Evolutionary conservation across 2,329 filamentous ascomycete species (phyloP).

Genomic region (Coniella vitis): DNA sequence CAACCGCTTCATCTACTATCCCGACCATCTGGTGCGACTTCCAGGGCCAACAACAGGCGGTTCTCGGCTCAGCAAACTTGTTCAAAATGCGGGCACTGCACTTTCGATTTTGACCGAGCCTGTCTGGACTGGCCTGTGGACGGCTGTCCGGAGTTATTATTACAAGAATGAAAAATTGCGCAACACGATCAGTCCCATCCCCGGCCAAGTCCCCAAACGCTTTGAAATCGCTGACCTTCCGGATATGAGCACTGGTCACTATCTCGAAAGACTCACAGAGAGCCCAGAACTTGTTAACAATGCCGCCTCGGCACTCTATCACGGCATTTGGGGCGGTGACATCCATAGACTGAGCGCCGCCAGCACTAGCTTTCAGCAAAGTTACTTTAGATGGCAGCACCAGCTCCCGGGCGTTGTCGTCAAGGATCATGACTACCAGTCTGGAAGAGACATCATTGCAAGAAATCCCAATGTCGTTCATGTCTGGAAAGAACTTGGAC

Average conservation of each 20-base stretch:
- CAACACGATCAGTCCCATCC: too few relatives aligned
- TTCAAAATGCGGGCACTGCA: neutral
- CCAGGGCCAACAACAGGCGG: slow-evolving; percentile 27
- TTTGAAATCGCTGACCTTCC: slow-evolving; percentile 24
- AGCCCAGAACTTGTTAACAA: slow-evolving; percentile 58
- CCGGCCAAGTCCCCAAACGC: slow-evolving; percentile 17
- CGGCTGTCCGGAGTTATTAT: slow-evolving; percentile 1
- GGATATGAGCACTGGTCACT: slow-evolving; percentile 69
- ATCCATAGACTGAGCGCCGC: slow-evolving; percentile 71
- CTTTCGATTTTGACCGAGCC: slow-evolving; percentile 42
- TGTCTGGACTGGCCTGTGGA: slow-evolving; percentile 39
- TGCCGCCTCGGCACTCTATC: slow-evolving; percentile 65
- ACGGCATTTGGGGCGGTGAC: slow-evolving; percentile 91
- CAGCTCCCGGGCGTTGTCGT: slow-evolving; percentile 6
- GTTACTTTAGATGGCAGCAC: slow-evolving; percentile 36
- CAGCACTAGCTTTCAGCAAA: slow-evolving; percentile 47
- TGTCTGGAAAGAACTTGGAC: slow-evolving; percentile 21
- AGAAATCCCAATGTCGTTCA: slow-evolving; percentile 14
- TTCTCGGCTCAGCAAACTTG: neutral
- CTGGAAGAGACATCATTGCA: slow-evolving; percentile 13
- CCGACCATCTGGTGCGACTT: slow-evolving; percentile 67
- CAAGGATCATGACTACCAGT: slow-evolving; percentile 13
- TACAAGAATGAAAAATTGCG: neutral
- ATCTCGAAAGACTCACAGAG: slow-evolving; percentile 48
- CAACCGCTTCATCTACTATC: slow-evolving; percentile 76